Conservation (phyloP, 306 rosid species). For the Fragaria iinumae region DNA sequence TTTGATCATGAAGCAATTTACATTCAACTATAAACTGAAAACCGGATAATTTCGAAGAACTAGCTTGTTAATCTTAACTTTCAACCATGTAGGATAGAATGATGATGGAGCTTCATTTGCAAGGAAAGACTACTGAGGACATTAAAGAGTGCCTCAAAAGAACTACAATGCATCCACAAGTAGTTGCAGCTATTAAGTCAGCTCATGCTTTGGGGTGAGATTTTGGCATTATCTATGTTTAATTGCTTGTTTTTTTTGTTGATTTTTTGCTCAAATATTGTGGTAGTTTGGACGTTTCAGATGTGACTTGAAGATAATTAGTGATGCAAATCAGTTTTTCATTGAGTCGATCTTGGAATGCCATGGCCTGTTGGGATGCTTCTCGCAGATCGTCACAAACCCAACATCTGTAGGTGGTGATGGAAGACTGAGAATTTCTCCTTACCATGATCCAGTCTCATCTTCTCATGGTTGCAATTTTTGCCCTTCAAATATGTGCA, state of each 20-base stretch:
- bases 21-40: background rate
- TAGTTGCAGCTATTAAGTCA: slow-evolving; percentile 61
- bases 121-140: slow-evolving; percentile 41
- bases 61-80: background rate
- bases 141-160: slow-evolving; percentile 54
- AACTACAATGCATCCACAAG: slow-evolving; percentile 47
- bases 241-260: background rate
- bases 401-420: slow-evolving; percentile 46
- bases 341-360: slow-evolving; percentile 64
- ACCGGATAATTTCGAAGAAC: background rate
- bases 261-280: slow-evolving; percentile 1
- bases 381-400: slow-evolving; percentile 58
- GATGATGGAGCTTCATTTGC: slow-evolving; percentile 65
- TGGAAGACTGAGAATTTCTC: slow-evolving; percentile 57
- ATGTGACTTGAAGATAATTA: slow-evolving; percentile 69
- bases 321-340: slow-evolving; percentile 69
- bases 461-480: slow-evolving; percentile 62
- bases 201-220: slow-evolving; percentile 55
- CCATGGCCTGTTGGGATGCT: slow-evolving; percentile 57
- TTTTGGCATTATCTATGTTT: background rate
- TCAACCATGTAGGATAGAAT: slow-evolving; percentile 43
- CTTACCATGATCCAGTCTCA: slow-evolving; percentile 44
- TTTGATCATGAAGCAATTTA: background rate
- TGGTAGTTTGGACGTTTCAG: slow-evolving; percentile 35
- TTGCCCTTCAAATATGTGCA: slow-evolving; percentile 80